phyloP scores from a whole-genome alignment of 2,329 filamentous ascomycete species.

The Aspergillus aculeatus region DNA sequence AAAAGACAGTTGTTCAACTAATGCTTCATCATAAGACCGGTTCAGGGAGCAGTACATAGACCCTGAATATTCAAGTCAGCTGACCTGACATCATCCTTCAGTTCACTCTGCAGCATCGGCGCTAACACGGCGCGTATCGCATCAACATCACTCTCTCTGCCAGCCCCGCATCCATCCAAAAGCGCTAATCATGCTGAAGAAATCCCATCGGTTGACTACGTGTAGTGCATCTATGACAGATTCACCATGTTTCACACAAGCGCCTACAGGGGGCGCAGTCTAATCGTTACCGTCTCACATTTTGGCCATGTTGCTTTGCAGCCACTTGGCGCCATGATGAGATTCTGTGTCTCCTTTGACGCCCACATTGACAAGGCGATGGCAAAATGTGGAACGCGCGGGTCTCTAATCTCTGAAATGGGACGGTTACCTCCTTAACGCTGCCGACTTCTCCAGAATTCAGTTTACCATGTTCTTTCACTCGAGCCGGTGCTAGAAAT shows the following conservation, averaged over 20 bases:
- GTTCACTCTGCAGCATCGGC: slow-evolving; percentile 17
- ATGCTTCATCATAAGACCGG: background rate
- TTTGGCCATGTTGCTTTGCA: slow-evolving; percentile 5
- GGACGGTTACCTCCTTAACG: slow-evolving; percentile 5
- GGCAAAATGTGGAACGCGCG: slow-evolving; percentile 2
- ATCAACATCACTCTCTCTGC: slow-evolving; percentile 1
- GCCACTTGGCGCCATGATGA: slow-evolving; percentile 16
- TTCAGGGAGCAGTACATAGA: background rate
- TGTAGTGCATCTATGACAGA: slow-evolving; percentile 10
- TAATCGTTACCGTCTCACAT: slow-evolving; percentile 26
- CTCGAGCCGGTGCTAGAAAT: background rate
- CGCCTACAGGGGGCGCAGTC: slow-evolving; percentile 26
- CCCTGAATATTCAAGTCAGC: slow-evolving; percentile 13
- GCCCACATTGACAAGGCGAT: slow-evolving; percentile 15
- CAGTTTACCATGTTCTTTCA: background rate
- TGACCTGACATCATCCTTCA: slow-evolving; percentile 18
- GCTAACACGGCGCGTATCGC: slow-evolving; percentile 26
- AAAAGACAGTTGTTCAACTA: background rate
- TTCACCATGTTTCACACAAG: slow-evolving; percentile 29
- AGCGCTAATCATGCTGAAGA: slow-evolving; percentile 11
- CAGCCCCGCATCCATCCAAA: slow-evolving; percentile 11
- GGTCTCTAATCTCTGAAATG: slow-evolving; percentile 8
- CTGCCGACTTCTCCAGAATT: background rate
- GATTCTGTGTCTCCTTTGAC: slow-evolving; percentile 13
- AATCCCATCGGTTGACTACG: slow-evolving; percentile 1